Percentiles rank a stretch among this genome's conserved stretches.
phyloP scores from a whole-genome alignment of 345 rosid species.

The Ceriops decandra region DNA sequence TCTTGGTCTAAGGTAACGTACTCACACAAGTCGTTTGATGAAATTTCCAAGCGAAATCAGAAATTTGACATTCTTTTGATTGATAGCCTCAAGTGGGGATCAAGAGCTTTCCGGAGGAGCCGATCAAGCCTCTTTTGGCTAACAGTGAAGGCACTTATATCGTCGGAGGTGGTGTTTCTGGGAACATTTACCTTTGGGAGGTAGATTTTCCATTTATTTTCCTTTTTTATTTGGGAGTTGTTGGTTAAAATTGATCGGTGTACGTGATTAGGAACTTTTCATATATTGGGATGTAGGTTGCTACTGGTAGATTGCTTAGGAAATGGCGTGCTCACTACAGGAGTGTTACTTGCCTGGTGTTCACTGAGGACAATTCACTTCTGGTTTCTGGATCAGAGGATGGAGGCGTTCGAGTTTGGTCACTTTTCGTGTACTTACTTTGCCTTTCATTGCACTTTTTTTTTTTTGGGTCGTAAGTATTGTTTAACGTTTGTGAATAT shows the following conservation, averaged over 20 bases:
- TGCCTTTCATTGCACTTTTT: not conserved
- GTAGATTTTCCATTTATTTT: slow-evolving; percentile 21
- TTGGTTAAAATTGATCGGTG: not conserved
- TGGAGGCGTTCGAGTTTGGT: slow-evolving; percentile 78
- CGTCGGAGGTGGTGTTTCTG: slow-evolving; percentile 73
- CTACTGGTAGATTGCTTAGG: slow-evolving; percentile 67
- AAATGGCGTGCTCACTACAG: slow-evolving; percentile 84
- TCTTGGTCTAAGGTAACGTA: slow-evolving; percentile 58
- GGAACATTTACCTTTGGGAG: slow-evolving; percentile 83
- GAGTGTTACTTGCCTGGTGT: slow-evolving; percentile 64
- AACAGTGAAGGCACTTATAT: slow-evolving; percentile 73
- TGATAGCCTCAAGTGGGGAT: slow-evolving; percentile 72
- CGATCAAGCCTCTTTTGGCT: slow-evolving; percentile 59
- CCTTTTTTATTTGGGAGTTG: not conserved
- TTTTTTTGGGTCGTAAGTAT: not conserved
- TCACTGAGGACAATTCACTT: slow-evolving; percentile 70
- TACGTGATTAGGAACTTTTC: not conserved
- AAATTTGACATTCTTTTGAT: not conserved
- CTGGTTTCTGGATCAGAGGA: slow-evolving; percentile 82
- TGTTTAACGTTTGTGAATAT: not conserved
- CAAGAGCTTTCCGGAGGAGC: slow-evolving; percentile 71
- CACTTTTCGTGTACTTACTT: slow-evolving; percentile 52
- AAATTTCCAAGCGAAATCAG: not conserved
- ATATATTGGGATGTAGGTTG: slow-evolving; percentile 44
- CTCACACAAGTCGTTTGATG: slow-evolving; percentile 13